Conservation (phyloP, 2,329 filamentous ascomycete species). For the Lecanicillium sp. region DNA sequence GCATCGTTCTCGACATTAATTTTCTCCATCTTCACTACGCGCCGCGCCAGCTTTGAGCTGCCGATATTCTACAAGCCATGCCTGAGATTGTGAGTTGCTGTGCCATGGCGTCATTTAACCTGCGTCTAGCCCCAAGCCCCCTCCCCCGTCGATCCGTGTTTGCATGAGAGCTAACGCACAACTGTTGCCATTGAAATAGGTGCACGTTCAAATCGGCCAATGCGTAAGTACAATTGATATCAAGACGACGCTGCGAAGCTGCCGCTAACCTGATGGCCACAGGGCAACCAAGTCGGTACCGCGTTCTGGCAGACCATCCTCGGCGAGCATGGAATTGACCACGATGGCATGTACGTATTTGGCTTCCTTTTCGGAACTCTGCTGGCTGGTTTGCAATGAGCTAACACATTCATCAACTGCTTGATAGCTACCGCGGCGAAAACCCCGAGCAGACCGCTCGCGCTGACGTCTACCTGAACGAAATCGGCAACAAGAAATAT, state of each 20-base stretch:
- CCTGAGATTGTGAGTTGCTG: constrained; percentile 1
- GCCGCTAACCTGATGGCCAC: constrained; percentile 24
- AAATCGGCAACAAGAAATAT: constrained; percentile 89
- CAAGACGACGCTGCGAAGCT: background rate
- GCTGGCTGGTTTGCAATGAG: too few relatives aligned
- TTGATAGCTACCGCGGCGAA: constrained; percentile 70
- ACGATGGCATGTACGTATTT: constrained; percentile 64
- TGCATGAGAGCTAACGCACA: background rate
- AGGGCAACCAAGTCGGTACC: constrained; percentile 99
- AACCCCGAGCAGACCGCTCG: constrained; percentile 99
- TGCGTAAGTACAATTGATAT: constrained; percentile 55
- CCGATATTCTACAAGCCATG: background rate
- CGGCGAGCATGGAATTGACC: constrained; percentile 92
- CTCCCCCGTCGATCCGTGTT: too few relatives aligned
- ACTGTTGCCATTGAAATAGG: constrained; percentile 54
- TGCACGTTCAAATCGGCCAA: constrained; percentile 99
- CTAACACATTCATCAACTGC: too few relatives aligned
- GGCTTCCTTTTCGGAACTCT: too few relatives aligned
- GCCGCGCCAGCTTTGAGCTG: background rate
- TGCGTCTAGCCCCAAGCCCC: background rate
- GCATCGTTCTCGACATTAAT: too few relatives aligned
- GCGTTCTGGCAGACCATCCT: constrained; percentile 95
- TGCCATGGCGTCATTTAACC: background rate
- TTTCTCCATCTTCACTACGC: too few relatives aligned
- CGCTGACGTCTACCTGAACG: constrained; percentile 99